These are phyloP conservation scores for Stephanocyclus meneghinianus DNA, from an alignment of 352 stramenopile genomes.

Conservation along the genomic window DNA sequence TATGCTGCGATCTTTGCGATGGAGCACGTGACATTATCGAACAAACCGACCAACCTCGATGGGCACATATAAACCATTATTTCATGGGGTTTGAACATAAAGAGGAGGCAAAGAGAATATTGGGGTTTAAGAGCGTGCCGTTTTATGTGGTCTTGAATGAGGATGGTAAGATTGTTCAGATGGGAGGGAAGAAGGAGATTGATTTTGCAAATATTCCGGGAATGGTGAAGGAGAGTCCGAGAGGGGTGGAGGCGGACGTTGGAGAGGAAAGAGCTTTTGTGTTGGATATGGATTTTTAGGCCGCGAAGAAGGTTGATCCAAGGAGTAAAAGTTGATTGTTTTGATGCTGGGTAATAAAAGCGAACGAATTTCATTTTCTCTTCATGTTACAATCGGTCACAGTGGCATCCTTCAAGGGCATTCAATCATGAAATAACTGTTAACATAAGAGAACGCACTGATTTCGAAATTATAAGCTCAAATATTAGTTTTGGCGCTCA, in stretches of 20 bases:
- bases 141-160: constrained; percentile 82
- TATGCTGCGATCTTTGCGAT: constrained; percentile 78
- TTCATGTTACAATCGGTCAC: no score
- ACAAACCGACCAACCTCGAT: constrained; percentile 60
- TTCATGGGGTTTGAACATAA: constrained; percentile 76
- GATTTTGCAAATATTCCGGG: constrained; percentile 69
- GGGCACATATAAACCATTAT: constrained; percentile 69
- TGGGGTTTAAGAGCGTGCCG: constrained; percentile 77
- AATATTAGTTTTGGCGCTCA: no score
- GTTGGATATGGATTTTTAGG: constrained; percentile 42
- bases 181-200: constrained; percentile 63
- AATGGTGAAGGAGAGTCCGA: constrained; percentile 21
- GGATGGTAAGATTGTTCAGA: constrained; percentile 69
- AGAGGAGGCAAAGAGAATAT: constrained; percentile 68
- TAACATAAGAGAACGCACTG: no score
- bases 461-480: no score
- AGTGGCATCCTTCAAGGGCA: no score
- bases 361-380: no score
- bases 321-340: no score
- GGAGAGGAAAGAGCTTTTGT: constrained; percentile 12
- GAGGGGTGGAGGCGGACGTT: not conserved
- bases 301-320: not conserved
- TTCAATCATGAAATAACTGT: no score
- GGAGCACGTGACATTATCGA: constrained; percentile 79
- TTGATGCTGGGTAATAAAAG: no score